Base-by-base conservation (phyloP, 805 yeast species). In the Pichia manshurica region DNA sequence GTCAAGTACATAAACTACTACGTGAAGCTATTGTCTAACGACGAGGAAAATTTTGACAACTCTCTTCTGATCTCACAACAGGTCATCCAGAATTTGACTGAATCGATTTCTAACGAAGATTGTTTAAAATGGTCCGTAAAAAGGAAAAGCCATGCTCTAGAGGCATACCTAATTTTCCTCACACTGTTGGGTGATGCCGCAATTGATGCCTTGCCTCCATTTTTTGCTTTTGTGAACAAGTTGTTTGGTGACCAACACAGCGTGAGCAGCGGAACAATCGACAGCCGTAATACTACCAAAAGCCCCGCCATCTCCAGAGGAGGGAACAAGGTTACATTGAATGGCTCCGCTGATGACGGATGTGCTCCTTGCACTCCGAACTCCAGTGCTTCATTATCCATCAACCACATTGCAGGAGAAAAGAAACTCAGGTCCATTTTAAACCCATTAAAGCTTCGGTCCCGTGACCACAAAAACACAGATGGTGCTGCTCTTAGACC, bases 151-250 rank as follows among this genome's bases (percentile, higher is more conserved):
- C 80, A 74, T 48, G 73, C 81, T 47, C 59, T 82, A 45, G 86
- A 87, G 59, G 71, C 88, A 60, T 85, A 85, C 56, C 71, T 85
- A 64, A 83, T 96, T 0, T 87, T 84, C 56, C 66, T 88, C 33
- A 79, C 87, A 1, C 68, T 87, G n/a, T 66, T 79, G 45, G 89
- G 84, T 56, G 72, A 78, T 5, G 67, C 77, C 4, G 71, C 75
- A 2, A 23, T 39, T 5, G 49, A 43, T 12, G 42, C 72, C 43
- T 60, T 89, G n/a, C 77, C 85, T 2, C 87, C 78, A 39, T 72
- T 87, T 9, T 84, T 88, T 54, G 74, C 70, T 10, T 60, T 83
- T 10, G 82, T 74, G 55, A 73, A 78, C 42, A 69, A 64, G 23
- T 45, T 63, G 15, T 56, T 63, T 39, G 61, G 57, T 16, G 34